Base-by-base conservation (phyloP, 257 asterid genomes). In the Agastache rugosa region DNA sequence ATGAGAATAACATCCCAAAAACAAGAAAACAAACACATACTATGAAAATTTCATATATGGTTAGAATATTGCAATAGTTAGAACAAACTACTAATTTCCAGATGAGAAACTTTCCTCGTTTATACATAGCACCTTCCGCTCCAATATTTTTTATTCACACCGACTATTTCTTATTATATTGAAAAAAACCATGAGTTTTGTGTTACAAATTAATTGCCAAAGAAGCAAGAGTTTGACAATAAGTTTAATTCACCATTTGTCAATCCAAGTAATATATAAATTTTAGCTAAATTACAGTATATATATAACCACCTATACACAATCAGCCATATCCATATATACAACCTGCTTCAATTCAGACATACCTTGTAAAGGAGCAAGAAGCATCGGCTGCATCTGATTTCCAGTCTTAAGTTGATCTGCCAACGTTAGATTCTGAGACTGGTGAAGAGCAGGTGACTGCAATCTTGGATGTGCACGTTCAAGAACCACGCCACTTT, bases 341-440 rank as follows among this genome's bases (percentile, higher is more conserved):
- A 62, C 5, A 11, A 17, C 14, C 6, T 17, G 63, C 34, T 58
- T 12, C 37, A 31, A 31, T 31, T 31, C 63, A 11, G 5, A 3
- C 67, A 27, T 78, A 83, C 87, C 78, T 65, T 74, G 85, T 31
- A 71, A 63, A 65, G 63, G 16, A 67, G 73, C 75, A 54, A 23
- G 34, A 45, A 37, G 48, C 69, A 69, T 60, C 12, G 73, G 14
- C 61, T 63, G 83, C 0, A 74, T 9, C 65, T 58, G 83, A 23
- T 75, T 73, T 64, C 58, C 78, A 8, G 69, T 72, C 58, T 44
- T 78, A 55, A 64, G 17, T 53, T 69, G 81, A 63, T 78, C 75
- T 0, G 54, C 76, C 58, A 73, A 34, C 15, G 58, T 44, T 22
- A 61, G 64, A 76, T 78, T 78, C 54, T 69, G 88, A 45, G 82